A percentile compares a stretch with the other conserved stretches of the same genome.
Conservation (phyloP, 2,329 filamentous ascomycete genomes). For the Paracoccidioides lutzii region DNA sequence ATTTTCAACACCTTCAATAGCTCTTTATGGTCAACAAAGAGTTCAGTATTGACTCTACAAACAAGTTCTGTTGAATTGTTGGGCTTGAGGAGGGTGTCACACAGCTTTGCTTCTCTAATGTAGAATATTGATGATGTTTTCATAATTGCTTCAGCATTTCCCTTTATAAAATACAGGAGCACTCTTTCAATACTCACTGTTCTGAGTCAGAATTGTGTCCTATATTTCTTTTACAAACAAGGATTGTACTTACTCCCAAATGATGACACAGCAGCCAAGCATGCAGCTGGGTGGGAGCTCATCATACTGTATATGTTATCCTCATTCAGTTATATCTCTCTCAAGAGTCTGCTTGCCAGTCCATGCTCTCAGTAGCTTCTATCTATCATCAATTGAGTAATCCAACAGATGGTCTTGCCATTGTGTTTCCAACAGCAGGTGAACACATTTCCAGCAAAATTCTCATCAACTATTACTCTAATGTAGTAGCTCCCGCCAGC, state of each 20-base stretch:
- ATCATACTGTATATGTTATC: conserved; percentile 24
- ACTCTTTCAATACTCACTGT: conserved; percentile 17
- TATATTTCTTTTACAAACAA: neutral
- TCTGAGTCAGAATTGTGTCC: conserved; percentile 20
- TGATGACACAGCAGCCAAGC: conserved; percentile 15
- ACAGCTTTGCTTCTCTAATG: conserved; percentile 26
- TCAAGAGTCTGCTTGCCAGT: conserved; percentile 25
- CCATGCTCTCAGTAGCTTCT: conserved; percentile 24
- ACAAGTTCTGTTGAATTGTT: conserved; percentile 20
- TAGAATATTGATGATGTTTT: conserved; percentile 27
- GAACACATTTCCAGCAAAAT: conserved; percentile 19
- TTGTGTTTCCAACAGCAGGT: conserved; percentile 23
- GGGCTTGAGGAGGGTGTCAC: conserved; percentile 23
- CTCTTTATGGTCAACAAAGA: conserved; percentile 29
- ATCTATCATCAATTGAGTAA: conserved; percentile 33
- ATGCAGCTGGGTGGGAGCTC: conserved; percentile 10
- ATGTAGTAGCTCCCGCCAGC: neutral
- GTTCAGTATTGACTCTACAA: conserved; percentile 23
- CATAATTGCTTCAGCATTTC: conserved; percentile 23
- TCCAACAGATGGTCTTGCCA: conserved; percentile 25
- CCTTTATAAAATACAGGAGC: conserved; percentile 17
- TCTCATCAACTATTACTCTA: conserved; percentile 7
- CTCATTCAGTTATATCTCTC: conserved; percentile 16
- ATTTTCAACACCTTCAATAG: conserved; percentile 20
- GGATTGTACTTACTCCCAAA: conserved; percentile 1